Conservation (phyloP, 495 filamentous ascomycete species). For the Talaromyces ruber region DNA sequence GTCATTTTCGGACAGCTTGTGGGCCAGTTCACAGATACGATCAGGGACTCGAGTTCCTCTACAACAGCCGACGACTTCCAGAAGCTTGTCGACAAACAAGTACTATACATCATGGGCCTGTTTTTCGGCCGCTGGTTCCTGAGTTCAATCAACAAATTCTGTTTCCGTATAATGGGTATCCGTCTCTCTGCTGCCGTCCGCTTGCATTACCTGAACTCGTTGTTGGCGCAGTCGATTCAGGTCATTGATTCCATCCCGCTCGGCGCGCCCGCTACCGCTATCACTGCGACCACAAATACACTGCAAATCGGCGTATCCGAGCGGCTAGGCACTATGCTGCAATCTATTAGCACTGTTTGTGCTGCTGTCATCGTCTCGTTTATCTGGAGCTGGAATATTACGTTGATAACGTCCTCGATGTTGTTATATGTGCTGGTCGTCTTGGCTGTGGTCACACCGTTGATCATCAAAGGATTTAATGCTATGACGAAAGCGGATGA, state of each 20-base stretch:
- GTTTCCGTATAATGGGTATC: slow-evolving; percentile 17
- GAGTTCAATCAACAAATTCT: slow-evolving; percentile 3
- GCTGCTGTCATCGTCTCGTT: slow-evolving; percentile 24
- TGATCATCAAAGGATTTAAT: not conserved
- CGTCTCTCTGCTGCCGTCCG: slow-evolving; percentile 19
- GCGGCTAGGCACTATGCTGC: slow-evolving; percentile 17
- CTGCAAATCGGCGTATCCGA: slow-evolving; percentile 34
- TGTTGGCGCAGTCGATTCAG: slow-evolving; percentile 23
- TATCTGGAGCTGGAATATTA: slow-evolving; percentile 23
- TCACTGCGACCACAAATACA: slow-evolving; percentile 25
- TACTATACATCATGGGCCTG: slow-evolving; percentile 17
- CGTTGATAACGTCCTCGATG: slow-evolving; percentile 16
- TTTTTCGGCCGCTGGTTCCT: slow-evolving; percentile 17
- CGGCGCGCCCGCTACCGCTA: slow-evolving; percentile 22
- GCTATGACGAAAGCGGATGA: slow-evolving; percentile 2
- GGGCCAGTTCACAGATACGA: slow-evolving; percentile 17
- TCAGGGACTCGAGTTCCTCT: slow-evolving; percentile 9
- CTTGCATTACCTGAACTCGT: slow-evolving; percentile 20
- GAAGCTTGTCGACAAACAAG: slow-evolving; percentile 15
- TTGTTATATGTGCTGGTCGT: slow-evolving; percentile 16
- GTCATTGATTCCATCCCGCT: slow-evolving; percentile 25
- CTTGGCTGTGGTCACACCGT: slow-evolving; percentile 10
- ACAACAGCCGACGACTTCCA: slow-evolving; percentile 8
- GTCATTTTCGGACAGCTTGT: slow-evolving; percentile 37
- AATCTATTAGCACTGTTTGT: slow-evolving; percentile 16